Conservation (phyloP, 192 early-diverging fungal genomes). For the Podila horticola region DNA sequence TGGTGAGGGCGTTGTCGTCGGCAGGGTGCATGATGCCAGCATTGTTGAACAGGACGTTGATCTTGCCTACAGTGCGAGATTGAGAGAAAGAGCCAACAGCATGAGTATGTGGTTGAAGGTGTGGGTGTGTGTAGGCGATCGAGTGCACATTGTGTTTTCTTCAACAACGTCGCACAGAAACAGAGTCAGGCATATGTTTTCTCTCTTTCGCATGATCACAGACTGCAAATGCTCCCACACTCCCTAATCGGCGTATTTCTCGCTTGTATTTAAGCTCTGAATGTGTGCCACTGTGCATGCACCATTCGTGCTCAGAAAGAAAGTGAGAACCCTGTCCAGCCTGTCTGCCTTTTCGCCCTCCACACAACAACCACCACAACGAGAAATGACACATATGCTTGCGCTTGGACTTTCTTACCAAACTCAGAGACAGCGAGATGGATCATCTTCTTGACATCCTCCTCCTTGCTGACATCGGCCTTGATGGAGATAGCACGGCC, state of each 20-base stretch:
- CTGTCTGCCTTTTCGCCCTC: neutral
- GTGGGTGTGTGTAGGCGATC: too few relatives aligned
- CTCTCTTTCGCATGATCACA: neutral
- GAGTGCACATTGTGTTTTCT: too few relatives aligned
- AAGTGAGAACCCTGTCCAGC: neutral
- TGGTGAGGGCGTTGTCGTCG: constrained; percentile 82
- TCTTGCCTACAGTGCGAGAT: constrained; percentile 65
- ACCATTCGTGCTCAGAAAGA: neutral
- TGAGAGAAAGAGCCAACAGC: neutral
- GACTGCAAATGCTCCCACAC: neutral
- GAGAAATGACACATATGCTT: neutral
- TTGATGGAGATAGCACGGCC: constrained; percentile 67
- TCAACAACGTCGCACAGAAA: neutral
- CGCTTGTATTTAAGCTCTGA: too few relatives aligned
- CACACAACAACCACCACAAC: neutral
- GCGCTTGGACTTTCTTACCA: constrained; percentile 55
- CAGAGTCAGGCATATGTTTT: neutral
- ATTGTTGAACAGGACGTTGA: constrained; percentile 89
- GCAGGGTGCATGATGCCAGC: constrained; percentile 87
- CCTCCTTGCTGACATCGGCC: constrained; percentile 81
- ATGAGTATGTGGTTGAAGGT: neutral
- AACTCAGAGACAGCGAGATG: constrained; percentile 70
- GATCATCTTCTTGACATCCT: constrained; percentile 73
- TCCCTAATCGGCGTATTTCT: neutral
- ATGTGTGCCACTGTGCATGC: too few relatives aligned